These are phyloP conservation scores for Benincasa hispida DNA, from an alignment of 306 rosid species.

Conservation along the genomic window DNA sequence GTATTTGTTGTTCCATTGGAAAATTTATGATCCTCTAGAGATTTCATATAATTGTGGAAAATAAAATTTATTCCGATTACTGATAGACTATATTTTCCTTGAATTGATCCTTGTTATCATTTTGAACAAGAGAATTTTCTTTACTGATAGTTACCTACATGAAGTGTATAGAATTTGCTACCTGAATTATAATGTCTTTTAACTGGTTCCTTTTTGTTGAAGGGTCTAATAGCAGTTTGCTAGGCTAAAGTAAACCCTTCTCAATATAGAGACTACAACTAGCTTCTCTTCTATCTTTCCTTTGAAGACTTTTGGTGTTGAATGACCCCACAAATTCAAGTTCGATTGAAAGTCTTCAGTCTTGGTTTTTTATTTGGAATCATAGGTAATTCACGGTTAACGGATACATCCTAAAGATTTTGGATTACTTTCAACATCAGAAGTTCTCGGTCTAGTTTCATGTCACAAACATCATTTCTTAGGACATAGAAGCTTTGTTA, in stretches of 20 bases:
- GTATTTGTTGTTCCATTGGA: conserved; percentile 25
- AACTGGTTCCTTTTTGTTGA: neutral
- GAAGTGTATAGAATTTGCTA: neutral
- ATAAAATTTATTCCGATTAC: neutral
- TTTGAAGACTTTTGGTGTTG: neutral
- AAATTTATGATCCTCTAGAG: neutral
- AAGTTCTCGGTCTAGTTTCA: neutral
- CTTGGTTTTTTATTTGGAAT: neutral
- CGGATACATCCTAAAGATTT: neutral
- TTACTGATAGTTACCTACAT: neutral
- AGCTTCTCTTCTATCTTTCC: neutral
- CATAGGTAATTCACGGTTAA: neutral
- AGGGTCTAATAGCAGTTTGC: neutral
- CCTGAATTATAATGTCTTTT: neutral
- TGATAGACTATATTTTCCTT: neutral
- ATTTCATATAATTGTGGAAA: neutral
- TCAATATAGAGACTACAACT: neutral
- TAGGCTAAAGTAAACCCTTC: neutral
- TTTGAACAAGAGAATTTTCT: neutral
- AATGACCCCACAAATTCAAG: neutral
- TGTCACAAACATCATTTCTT: neutral
- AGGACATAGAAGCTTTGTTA: too few relatives aligned
- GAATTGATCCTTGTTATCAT: neutral
- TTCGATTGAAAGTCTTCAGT: neutral
- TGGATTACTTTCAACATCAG: neutral